Conservation (phyloP, 148 eudicot species). For the Camellia lanceoleosa region DNA sequence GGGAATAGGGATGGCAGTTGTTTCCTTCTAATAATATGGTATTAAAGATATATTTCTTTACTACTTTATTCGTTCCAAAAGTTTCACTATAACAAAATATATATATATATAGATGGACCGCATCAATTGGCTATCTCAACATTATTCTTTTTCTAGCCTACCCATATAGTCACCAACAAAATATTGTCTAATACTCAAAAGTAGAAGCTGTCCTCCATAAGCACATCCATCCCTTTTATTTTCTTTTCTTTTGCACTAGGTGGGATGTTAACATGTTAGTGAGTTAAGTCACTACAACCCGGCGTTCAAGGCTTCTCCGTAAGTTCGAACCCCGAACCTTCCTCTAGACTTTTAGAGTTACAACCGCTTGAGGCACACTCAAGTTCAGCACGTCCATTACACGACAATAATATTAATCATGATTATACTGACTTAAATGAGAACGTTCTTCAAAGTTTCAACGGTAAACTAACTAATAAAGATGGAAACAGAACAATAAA, state of each 20-base stretch:
- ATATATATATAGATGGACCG: not conserved
- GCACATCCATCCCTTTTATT: not conserved
- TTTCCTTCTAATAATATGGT: constrained; percentile 1
- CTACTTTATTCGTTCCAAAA: not conserved
- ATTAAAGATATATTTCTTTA: not conserved
- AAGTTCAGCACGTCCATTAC: not conserved
- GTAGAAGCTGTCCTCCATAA: not conserved
- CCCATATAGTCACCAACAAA: not conserved
- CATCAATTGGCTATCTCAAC: not conserved
- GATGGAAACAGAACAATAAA: not conserved
- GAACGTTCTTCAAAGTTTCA: not conserved
- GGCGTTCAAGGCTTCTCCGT: too few species aligned
- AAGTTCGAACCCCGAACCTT: too few species aligned
- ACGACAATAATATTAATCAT: not conserved
- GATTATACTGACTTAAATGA: not conserved
- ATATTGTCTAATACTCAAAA: too few species aligned
- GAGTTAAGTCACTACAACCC: too few species aligned
- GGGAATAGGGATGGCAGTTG: constrained; percentile 2
- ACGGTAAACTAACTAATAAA: constrained; percentile 1
- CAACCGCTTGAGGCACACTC: too few species aligned
- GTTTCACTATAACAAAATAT: not conserved
- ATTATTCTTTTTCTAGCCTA: not conserved
- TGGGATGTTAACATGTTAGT: too few species aligned
- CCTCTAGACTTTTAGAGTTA: too few species aligned
- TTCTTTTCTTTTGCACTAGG: too few species aligned